Base-by-base conservation (phyloP, 768 basidiomycete genomes). In the Porphyrellus cyaneotinctus region DNA sequence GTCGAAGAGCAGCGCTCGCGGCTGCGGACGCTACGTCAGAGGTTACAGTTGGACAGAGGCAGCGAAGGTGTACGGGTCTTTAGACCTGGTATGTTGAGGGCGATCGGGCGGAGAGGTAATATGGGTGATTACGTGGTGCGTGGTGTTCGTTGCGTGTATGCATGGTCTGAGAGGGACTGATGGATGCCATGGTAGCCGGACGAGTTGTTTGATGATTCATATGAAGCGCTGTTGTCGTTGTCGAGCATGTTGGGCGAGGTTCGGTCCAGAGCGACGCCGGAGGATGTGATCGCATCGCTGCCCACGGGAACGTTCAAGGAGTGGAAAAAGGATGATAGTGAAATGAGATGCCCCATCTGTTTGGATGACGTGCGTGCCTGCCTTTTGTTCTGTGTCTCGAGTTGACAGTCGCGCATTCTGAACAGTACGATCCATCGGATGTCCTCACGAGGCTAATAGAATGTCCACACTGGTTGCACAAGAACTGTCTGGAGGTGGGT, bases 381-480 rank as follows among this genome's bases (percentile, higher is more conserved):
- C 10, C 15, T 33, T 49, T 26, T 35, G 14, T 14, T 24, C 12
- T 30, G n/a, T 32, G 1, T 9, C 39, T 11, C 36, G 8, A 22
- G 23, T 32, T 58, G 38, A 56, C 20, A n/a, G 35, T 20, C 39
- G 15, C 33, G 30, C 45, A 26, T 59, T 39, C 52, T 41, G 41
- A 54, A 43, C 49, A 91, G 89, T 92, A 91, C 57, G 70, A 73
- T 47, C 72, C 77, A 3, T 65, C 68, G n/a, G 89, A 91, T 58
- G 59, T 73, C 3, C 77, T 90, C 10, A 74, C 85, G 49, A 88
- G 84, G 58, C 75, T 90, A 7, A 71, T 77, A 23, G 82, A 83
- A 47, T 92, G 90, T 57, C 69, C 81, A 1, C 90, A 92, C 68
- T 92, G 88, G 88, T 69, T 91, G 58, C 90, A 92, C 66, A 81